Evolutionary conservation across 2,329 filamentous ascomycete species (phyloP).

Genomic region (Fusarium oxysporum): DNA sequence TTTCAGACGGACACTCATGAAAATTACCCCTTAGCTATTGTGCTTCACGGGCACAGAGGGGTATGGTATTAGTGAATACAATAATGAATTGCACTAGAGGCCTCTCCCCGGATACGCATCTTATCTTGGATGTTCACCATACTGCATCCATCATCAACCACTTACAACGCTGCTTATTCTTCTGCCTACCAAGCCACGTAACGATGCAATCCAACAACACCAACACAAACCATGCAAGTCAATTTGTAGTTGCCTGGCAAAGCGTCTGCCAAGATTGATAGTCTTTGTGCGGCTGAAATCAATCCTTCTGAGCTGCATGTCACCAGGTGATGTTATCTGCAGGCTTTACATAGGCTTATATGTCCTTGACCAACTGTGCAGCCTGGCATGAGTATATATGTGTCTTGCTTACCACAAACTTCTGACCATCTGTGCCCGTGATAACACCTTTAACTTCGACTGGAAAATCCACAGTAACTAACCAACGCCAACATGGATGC

Average conservation of each 20-base stretch:
- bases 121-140: background rate
- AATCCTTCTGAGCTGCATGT: background rate
- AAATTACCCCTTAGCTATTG: background rate
- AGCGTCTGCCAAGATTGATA: background rate
- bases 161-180: slow-evolving; percentile 45
- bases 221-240: background rate
- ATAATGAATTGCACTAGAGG: background rate
- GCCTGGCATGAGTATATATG: background rate
- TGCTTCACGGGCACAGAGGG: background rate
- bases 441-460: background rate
- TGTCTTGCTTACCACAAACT: background rate
- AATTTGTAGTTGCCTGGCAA: slow-evolving; percentile 17
- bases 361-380: background rate
- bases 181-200: slow-evolving; percentile 45
- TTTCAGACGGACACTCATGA: background rate
- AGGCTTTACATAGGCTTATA: background rate
- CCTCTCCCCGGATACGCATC: background rate
- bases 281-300: background rate
- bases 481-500: slow-evolving; percentile 45
- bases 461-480: background rate
- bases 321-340: background rate
- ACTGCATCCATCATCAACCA: slow-evolving; percentile 35
- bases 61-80: background rate
- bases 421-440: background rate
- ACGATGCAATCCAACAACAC: background rate